phyloP scores from a whole-genome alignment of 805 yeast species.

The Candida pseudoglaebosa region DNA sequence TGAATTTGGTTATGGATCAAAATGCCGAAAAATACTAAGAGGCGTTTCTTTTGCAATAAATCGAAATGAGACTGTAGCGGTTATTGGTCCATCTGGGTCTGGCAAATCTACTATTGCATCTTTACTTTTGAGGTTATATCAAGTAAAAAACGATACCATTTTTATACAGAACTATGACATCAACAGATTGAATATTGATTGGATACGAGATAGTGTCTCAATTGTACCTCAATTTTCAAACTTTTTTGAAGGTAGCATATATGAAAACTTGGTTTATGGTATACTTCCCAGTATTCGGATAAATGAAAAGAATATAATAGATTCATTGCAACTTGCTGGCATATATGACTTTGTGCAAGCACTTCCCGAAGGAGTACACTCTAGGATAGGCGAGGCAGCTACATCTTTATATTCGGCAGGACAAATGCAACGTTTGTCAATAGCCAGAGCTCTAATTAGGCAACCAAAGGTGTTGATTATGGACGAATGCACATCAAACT shows the following conservation, averaged over 20 bases:
- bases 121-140: conserved; percentile 53
- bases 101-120: conserved; percentile 82
- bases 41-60: conserved; percentile 41
- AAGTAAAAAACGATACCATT: conserved; percentile 30
- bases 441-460: conserved; percentile 76
- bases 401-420: conserved; percentile 73
- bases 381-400: conserved; percentile 45
- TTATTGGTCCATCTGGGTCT: conserved; percentile 84
- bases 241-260: conserved; percentile 70
- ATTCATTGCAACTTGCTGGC: conserved; percentile 43
- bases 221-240: conserved; percentile 74
- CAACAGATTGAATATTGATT: conserved; percentile 37
- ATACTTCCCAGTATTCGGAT: conserved; percentile 18
- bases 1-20: conserved; percentile 45
- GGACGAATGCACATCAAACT: conserved; percentile 88
- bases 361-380: conserved; percentile 56
- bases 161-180: conserved; percentile 45
- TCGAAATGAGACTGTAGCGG: conserved; percentile 52
- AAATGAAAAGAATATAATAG: conserved; percentile 27
- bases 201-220: conserved; percentile 52
- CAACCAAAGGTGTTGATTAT: conserved; percentile 63
- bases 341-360: conserved; percentile 51
- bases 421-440: conserved; percentile 79
- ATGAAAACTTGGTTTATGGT: conserved; percentile 70
- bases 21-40: conserved; percentile 30